Conservation (phyloP, 768 basidiomycete species). For the Collybia sp. region DNA sequence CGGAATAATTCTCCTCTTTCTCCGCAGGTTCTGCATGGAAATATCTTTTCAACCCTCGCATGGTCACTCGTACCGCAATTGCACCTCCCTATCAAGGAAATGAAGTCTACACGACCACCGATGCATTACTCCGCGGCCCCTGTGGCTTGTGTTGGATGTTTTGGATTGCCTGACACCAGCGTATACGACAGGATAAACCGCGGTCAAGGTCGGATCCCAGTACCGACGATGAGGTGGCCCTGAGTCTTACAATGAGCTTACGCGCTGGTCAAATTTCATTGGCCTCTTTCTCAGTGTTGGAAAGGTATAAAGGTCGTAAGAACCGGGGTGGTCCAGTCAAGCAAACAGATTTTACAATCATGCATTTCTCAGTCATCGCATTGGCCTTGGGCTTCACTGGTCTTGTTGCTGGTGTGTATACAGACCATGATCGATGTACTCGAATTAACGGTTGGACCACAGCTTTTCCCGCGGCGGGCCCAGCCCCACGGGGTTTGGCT, state of each 20-base stretch:
- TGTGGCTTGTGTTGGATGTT: not conserved
- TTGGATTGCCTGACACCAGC: not conserved
- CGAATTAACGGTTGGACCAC: no score
- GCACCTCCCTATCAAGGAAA: slow-evolving; percentile 3
- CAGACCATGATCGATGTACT: not conserved
- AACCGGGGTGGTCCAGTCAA: not conserved
- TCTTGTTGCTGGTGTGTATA: slow-evolving; percentile 7
- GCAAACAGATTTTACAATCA: not conserved
- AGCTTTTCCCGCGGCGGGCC: slow-evolving; percentile 3
- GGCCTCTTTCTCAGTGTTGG: not conserved
- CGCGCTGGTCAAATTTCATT: not conserved
- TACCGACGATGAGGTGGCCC: not conserved
- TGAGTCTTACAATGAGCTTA: not conserved
- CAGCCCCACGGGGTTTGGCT: not conserved
- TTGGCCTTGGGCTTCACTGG: slow-evolving; percentile 9
- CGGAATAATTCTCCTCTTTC: no score
- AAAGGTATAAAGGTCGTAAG: not conserved
- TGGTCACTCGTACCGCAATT: not conserved
- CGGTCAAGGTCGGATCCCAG: slow-evolving; percentile 1
- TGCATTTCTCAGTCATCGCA: slow-evolving; percentile 9
- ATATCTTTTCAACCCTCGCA: not conserved
- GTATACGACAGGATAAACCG: slow-evolving; percentile 7
- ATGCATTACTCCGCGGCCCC: slow-evolving; percentile 1
- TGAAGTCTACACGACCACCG: slow-evolving; percentile 1
- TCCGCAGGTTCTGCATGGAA: not conserved